Conservation (phyloP, 2,329 filamentous ascomycete species). For the Talaromyces sp. region DNA sequence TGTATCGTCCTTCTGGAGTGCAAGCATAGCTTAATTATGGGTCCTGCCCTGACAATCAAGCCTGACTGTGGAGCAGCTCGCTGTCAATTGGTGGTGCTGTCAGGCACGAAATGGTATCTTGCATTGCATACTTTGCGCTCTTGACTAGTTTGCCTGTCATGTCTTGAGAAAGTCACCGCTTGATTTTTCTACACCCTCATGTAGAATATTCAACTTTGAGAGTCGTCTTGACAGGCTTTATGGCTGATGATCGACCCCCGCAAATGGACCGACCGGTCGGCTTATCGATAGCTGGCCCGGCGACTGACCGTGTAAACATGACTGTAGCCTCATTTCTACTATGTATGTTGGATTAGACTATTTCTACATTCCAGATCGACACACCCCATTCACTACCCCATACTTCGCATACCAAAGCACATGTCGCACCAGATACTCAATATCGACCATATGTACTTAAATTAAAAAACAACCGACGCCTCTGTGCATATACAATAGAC, state of each 20-base stretch:
- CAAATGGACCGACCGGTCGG: neutral
- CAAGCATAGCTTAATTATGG: neutral
- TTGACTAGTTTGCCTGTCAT: neutral
- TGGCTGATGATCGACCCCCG: neutral
- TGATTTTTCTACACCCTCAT: neutral
- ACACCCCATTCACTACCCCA: neutral
- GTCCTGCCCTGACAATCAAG: neutral
- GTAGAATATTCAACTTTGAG: neutral
- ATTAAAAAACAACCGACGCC: neutral
- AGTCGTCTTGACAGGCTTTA: neutral
- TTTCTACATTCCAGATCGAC: neutral
- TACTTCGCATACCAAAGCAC: neutral
- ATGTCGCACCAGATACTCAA: neutral
- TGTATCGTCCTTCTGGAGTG: neutral
- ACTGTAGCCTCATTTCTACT: neutral
- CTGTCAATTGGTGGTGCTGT: neutral
- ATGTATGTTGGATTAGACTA: neutral
- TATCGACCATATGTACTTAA: neutral
- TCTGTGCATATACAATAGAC: neutral
- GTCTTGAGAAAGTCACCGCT: too few species aligned
- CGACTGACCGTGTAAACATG: constrained; percentile 16
- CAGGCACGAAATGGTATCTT: neutral
- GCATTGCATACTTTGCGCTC: neutral
- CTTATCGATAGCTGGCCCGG: constrained; percentile 20
- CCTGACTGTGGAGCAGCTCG: neutral